A percentile compares a stretch with the other conserved stretches of the same genome.
These are phyloP conservation scores for Mrakia hoshinonis DNA, from an alignment of 768 basidiomycete species.

Conservation along the genomic window DNA sequence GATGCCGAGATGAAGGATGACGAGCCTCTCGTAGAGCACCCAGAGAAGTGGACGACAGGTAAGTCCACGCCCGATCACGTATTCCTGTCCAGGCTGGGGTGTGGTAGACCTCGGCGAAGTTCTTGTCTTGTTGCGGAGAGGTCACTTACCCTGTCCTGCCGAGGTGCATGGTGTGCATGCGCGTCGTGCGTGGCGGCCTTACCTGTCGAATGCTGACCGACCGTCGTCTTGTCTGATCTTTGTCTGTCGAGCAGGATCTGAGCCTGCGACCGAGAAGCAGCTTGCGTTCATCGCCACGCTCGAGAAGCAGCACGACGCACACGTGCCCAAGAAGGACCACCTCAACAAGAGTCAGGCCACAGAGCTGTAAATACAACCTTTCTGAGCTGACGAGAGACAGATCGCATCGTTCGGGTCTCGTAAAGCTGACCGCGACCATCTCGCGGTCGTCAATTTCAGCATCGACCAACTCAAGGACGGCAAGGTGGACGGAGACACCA, in stretches of 20 bases:
- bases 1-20: not conserved
- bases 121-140: too few species aligned
- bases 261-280: constrained; percentile 37
- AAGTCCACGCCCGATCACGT: not conserved
- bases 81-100: too few species aligned
- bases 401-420: too few species aligned
- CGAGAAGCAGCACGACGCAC: constrained; percentile 31
- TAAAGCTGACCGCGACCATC: too few species aligned
- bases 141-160: too few species aligned
- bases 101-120: too few species aligned
- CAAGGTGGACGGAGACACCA: constrained; percentile 13
- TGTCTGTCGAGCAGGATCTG: constrained; percentile 31
- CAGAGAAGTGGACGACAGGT: constrained; percentile 2
- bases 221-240: not conserved
- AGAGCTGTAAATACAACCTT: constrained; percentile 28
- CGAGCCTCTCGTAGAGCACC: not conserved
- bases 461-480: constrained; percentile 39
- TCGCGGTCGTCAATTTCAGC: constrained; percentile 7
- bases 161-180: too few species aligned
- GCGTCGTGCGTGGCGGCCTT: too few species aligned
- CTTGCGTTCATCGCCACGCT: constrained; percentile 36
- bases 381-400: too few species aligned
- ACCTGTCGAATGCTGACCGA: too few species aligned
- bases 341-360: constrained; percentile 39
- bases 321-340: constrained; percentile 31